Conservation (phyloP, 352 stramenopile genomes). For the Globisporangium apiculatum region DNA sequence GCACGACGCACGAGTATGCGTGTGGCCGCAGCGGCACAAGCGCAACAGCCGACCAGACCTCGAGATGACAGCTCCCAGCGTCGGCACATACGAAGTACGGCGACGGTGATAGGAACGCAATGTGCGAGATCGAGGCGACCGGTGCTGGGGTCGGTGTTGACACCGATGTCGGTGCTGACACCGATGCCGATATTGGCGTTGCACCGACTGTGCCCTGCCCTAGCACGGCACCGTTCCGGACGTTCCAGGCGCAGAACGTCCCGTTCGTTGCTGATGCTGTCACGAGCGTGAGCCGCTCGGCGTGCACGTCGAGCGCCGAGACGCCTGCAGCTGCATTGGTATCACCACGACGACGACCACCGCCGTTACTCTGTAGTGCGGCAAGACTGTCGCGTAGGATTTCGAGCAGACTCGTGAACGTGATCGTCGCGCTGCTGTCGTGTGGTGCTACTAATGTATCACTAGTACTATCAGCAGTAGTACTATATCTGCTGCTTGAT, state of each 20-base stretch:
- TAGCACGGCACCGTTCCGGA: constrained; percentile 27
- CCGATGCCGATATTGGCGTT: too few relatives aligned
- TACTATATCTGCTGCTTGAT: neutral
- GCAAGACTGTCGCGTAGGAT: constrained; percentile 20
- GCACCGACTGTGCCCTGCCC: constrained; percentile 14
- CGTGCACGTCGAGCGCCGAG: constrained; percentile 26
- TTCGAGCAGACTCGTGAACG: constrained; percentile 22
- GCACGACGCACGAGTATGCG: constrained; percentile 16
- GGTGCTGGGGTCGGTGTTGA: neutral
- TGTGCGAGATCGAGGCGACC: constrained; percentile 11
- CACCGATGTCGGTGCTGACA: neutral
- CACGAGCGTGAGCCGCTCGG: constrained; percentile 17
- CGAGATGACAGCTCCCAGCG: constrained; percentile 18
- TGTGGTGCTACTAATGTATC: too few relatives aligned
- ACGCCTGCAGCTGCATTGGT: constrained; percentile 1
- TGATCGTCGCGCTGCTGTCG: constrained; percentile 4
- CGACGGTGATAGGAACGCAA: constrained; percentile 29
- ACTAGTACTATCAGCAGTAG: neutral
- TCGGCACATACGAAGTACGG: constrained; percentile 38
- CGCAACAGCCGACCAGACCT: constrained; percentile 32
- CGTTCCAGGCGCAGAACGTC: constrained; percentile 43
- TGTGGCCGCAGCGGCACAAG: constrained; percentile 17
- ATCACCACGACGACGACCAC: neutral
- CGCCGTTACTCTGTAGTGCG: constrained; percentile 2
- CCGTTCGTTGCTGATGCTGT: constrained; percentile 23